Percentiles rank a stretch among this genome's conserved stretches.
phyloP scores from a whole-genome alignment of 257 asterid species.

The Linderniella brevidens region DNA sequence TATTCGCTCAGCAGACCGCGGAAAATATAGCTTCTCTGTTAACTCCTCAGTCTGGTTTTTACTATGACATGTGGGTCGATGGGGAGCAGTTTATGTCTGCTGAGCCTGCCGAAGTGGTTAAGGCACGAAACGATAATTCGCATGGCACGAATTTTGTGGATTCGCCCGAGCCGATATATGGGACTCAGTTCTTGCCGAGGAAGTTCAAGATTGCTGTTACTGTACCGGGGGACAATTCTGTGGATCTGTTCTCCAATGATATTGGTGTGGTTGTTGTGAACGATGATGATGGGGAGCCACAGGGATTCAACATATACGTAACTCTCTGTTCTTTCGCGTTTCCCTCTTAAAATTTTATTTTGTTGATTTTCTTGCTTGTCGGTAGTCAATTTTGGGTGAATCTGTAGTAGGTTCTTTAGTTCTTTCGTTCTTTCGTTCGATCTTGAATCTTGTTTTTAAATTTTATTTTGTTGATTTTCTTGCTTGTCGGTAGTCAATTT shows the following conservation, averaged over 20 bases:
- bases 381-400: background rate
- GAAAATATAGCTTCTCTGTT: conserved; percentile 83
- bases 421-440: no score
- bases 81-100: conserved; percentile 83
- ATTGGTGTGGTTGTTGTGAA: conserved; percentile 71
- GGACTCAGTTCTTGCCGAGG: conserved; percentile 95
- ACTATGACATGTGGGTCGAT: conserved; percentile 97
- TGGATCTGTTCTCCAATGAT: conserved; percentile 84
- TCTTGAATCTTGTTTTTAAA: no score
- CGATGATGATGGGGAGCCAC: conserved; percentile 80
- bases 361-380: background rate
- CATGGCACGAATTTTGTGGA: conserved; percentile 84
- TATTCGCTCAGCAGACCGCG: conserved; percentile 91
- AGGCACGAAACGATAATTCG: conserved; percentile 79
- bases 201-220: conserved; percentile 94
- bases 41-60: conserved; percentile 96
- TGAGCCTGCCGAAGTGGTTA: conserved; percentile 78
- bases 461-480: background rate
- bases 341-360: background rate
- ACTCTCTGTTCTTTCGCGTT: conserved; percentile 12
- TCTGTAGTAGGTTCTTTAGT: no score
- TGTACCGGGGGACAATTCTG: conserved; percentile 87
- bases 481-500: background rate
- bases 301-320: conserved; percentile 88
- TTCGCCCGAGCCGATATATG: conserved; percentile 93